Evolutionary conservation across 179 eudicot species (phyloP).

Genomic region (Sideroxylon spinosum): DNA sequence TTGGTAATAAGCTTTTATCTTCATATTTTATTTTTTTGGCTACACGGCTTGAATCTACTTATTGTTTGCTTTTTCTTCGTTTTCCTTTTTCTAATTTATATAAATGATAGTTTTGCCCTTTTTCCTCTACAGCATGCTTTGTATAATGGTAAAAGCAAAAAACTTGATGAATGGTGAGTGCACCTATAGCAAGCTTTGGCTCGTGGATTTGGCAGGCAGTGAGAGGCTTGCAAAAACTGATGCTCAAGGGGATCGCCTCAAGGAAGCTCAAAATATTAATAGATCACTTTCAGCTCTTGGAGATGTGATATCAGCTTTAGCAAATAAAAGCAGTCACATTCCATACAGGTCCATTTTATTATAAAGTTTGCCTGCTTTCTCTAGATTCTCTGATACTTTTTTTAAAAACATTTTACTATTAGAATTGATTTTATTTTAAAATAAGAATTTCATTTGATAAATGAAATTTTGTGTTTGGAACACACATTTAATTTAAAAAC

Average conservation of each 20-base stretch:
- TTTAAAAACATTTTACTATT: too few relatives aligned
- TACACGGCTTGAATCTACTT: background rate
- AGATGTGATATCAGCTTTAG: conserved; percentile 91
- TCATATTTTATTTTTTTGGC: background rate
- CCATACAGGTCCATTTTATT: conserved; percentile 57
- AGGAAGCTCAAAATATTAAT: conserved; percentile 93
- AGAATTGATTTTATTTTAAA: too few relatives aligned
- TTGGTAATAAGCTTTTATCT: conserved; percentile 39
- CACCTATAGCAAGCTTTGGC: conserved; percentile 98
- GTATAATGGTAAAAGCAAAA: conserved; percentile 80
- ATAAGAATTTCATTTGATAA: too few relatives aligned
- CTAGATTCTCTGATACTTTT: background rate
- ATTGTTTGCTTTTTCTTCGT: background rate
- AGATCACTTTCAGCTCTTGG: conserved; percentile 91
- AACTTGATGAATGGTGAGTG: conserved; percentile 81
- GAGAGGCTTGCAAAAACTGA: conserved; percentile 95
- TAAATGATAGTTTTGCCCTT: background rate
- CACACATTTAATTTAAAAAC: too few relatives aligned
- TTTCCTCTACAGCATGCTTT: conserved; percentile 58
- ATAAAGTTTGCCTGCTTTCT: background rate
- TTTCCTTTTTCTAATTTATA: background rate
- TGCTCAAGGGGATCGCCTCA: conserved; percentile 80
- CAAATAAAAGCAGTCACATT: conserved; percentile 75
- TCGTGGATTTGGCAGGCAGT: conserved; percentile 93
- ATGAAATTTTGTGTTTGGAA: too few relatives aligned